Conservation (phyloP, 2,329 filamentous ascomycete genomes). For the Byssochlamys sp. region DNA sequence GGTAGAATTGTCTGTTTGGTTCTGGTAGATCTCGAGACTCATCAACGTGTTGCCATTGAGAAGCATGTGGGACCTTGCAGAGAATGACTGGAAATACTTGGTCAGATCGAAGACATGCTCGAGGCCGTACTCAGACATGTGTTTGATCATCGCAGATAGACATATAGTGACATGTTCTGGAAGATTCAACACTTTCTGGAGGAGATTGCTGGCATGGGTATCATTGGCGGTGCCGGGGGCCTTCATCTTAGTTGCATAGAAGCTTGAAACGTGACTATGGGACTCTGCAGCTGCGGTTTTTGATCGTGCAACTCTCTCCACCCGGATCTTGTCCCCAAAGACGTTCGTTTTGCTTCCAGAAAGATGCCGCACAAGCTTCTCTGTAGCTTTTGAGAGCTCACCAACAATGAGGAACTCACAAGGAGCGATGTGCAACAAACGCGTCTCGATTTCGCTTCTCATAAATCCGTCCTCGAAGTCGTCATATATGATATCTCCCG, state of each 20-base stretch:
- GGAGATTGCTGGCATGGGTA: slow-evolving; percentile 52
- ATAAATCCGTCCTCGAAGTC: slow-evolving; percentile 96
- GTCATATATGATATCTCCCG: slow-evolving; percentile 91
- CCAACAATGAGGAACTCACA: slow-evolving; percentile 93
- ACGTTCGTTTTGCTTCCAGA: slow-evolving; percentile 83
- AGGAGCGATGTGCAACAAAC: slow-evolving; percentile 87
- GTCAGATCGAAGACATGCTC: slow-evolving; percentile 94
- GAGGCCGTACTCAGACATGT: slow-evolving; percentile 81
- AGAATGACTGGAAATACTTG: slow-evolving; percentile 95
- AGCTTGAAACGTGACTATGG: slow-evolving; percentile 79
- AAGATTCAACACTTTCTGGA: slow-evolving; percentile 78
- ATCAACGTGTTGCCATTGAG: slow-evolving; percentile 90
- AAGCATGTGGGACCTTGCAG: slow-evolving; percentile 86
- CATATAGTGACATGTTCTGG: slow-evolving; percentile 82
- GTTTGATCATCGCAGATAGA: slow-evolving; percentile 89
- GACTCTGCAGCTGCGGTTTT: slow-evolving; percentile 78
- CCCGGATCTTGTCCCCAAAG: slow-evolving; percentile 78
- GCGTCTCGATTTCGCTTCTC: slow-evolving; percentile 88
- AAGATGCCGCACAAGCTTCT: slow-evolving; percentile 83
- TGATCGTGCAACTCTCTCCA: slow-evolving; percentile 65
- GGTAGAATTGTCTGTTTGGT: slow-evolving; percentile 74
- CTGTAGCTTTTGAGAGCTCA: slow-evolving; percentile 76
- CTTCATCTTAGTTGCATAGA: slow-evolving; percentile 81
- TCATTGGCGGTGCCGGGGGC: slow-evolving; percentile 44
- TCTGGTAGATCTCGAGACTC: slow-evolving; percentile 90